Conservation (phyloP, 2,329 filamentous ascomycete genomes). For the Fusarium caatingaense region DNA sequence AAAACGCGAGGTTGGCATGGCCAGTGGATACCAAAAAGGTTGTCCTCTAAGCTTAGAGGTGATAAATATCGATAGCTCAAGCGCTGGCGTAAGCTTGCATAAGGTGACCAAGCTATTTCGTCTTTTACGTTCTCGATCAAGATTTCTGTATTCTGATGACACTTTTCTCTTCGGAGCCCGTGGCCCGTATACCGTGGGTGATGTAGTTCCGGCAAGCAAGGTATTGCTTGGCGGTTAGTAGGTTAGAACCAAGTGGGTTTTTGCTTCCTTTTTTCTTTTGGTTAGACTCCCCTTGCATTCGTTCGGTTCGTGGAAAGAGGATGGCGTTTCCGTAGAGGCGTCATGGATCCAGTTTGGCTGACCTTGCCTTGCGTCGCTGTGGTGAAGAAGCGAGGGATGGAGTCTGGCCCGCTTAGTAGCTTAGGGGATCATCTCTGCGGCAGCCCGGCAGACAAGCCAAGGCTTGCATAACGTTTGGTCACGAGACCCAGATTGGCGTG, state of each 20-base stretch:
- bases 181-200: slow-evolving; percentile 13
- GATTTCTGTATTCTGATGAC: not conserved
- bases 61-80: not conserved
- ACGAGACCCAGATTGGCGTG: slow-evolving; percentile 24
- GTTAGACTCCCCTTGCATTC: slow-evolving; percentile 15
- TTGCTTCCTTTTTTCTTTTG: slow-evolving; percentile 5
- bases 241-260: slow-evolving; percentile 24
- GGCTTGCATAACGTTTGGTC: slow-evolving; percentile 24
- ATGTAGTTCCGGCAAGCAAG: slow-evolving; percentile 27
- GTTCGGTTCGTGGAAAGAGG: slow-evolving; percentile 13
- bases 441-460: slow-evolving; percentile 21
- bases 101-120: not conserved
- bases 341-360: slow-evolving; percentile 36
- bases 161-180: not conserved
- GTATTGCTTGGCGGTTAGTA: slow-evolving; percentile 27
- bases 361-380: slow-evolving; percentile 37
- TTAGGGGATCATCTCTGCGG: slow-evolving; percentile 14
- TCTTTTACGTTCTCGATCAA: not conserved
- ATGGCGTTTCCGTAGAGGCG: slow-evolving; percentile 29
- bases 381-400: slow-evolving; percentile 43
- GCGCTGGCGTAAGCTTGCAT: not conserved
- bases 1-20: slow-evolving; percentile 30
- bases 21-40: not conserved
- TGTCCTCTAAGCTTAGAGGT: slow-evolving; percentile 1
- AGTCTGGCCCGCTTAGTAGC: slow-evolving; percentile 26